Percentiles rank a stretch among this genome's conserved stretches.
These are phyloP conservation scores for Beauveria brongniartii DNA, from an alignment of 2,329 filamentous ascomycete species.

Conservation along the genomic window DNA sequence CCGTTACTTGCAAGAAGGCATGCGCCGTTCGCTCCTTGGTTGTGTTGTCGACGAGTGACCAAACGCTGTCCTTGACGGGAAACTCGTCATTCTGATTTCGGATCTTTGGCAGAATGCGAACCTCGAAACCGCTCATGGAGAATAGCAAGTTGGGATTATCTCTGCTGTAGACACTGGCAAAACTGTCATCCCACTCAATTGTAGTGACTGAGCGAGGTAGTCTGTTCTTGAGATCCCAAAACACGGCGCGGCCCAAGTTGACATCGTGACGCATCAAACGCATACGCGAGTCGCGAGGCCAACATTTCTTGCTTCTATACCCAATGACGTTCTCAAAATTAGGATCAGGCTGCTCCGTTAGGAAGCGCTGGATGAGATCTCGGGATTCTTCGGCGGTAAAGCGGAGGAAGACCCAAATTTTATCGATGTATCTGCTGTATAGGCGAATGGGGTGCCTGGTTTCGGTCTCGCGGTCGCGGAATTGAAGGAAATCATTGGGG, in stretches of 20 bases:
- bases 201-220: constrained; percentile 91
- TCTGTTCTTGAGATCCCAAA: constrained; percentile 98
- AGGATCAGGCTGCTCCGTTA: constrained; percentile 95
- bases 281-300: constrained; percentile 97
- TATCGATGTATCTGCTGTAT: constrained; percentile 97
- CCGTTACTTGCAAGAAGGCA: constrained; percentile 94
- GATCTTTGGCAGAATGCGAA: constrained; percentile 90
- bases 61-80: constrained; percentile 94
- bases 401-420: constrained; percentile 95
- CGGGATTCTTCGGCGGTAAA: constrained; percentile 91
- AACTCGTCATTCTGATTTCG: constrained; percentile 96
- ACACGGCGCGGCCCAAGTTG: constrained; percentile 91
- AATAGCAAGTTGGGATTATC: constrained; percentile 97
- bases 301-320: constrained; percentile 99
- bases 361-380: constrained; percentile 92
- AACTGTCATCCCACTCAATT: constrained; percentile 98
- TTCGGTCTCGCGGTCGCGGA: constrained; percentile 87
- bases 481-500: constrained; percentile 96
- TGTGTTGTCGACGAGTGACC: constrained; percentile 93
- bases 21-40: constrained; percentile 96
- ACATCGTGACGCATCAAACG: constrained; percentile 97
- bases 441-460: constrained; percentile 89
- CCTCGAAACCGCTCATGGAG: constrained; percentile 97
- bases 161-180: constrained; percentile 93
- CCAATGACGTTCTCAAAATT: constrained; percentile 99